These are phyloP conservation scores for Megacollybia marginata DNA, from an alignment of 768 basidiomycete species.

Conservation along the genomic window DNA sequence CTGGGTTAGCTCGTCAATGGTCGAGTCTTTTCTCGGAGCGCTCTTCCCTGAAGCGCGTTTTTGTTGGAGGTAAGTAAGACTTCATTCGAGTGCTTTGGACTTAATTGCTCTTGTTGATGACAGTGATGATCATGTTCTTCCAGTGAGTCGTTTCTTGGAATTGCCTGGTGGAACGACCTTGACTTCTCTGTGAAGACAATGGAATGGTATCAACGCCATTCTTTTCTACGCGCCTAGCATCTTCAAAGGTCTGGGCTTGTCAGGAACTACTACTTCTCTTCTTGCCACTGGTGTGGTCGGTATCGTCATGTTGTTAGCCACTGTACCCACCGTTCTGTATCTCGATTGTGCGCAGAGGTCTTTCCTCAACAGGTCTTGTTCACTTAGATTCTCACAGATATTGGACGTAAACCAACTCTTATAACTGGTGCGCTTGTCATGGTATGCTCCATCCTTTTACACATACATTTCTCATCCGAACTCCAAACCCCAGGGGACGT, in stretches of 20 bases:
- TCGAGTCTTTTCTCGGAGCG: slow-evolving; percentile 39
- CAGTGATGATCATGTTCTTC: slow-evolving; percentile 78
- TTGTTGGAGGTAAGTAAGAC: slow-evolving; percentile 48
- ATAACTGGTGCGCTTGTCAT: no score
- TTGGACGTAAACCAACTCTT: no score
- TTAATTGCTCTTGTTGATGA: slow-evolving; percentile 21
- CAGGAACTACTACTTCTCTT: slow-evolving; percentile 50
- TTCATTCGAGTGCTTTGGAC: neutral
- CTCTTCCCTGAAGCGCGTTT: slow-evolving; percentile 57
- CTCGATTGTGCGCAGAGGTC: no score
- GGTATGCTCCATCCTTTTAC: no score
- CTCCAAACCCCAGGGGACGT: no score
- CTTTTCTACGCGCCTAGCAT: slow-evolving; percentile 72
- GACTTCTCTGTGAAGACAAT: no score
- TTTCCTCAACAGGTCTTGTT: no score
- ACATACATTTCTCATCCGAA: no score
- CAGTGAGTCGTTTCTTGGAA: no score
- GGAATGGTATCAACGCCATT: slow-evolving; percentile 75
- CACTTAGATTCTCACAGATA: no score
- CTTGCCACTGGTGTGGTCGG: slow-evolving; percentile 65
- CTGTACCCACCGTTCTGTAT: slow-evolving; percentile 75
- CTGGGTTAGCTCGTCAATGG: slow-evolving; percentile 44
- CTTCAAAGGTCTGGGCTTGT: slow-evolving; percentile 52
- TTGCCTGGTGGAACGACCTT: no score
- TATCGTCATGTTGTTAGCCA: slow-evolving; percentile 70